phyloP scores from a whole-genome alignment of 805 yeast species.

The Metahyphopichia silvanorum region DNA sequence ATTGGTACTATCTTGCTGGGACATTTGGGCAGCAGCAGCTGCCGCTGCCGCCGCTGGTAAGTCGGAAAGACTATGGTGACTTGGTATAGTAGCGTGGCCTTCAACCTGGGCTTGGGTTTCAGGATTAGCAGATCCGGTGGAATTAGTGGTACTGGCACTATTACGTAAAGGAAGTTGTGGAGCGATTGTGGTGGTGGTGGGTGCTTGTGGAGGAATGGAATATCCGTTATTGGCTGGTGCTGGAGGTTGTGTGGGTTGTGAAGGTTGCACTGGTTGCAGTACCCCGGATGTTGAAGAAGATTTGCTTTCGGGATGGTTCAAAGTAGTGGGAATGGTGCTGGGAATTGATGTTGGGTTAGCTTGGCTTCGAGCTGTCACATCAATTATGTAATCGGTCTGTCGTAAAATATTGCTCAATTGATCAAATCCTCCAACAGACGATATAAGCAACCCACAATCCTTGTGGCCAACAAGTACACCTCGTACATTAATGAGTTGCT shows the following conservation, averaged over 20 bases:
- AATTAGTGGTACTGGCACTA: neutral
- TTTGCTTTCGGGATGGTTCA: slow-evolving; percentile 13
- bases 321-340: slow-evolving; percentile 38
- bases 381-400: slow-evolving; percentile 27
- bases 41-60: slow-evolving; percentile 17
- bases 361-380: slow-evolving; percentile 19
- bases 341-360: slow-evolving; percentile 28
- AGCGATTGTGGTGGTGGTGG: slow-evolving; percentile 2
- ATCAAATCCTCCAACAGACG: slow-evolving; percentile 46
- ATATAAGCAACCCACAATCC: slow-evolving; percentile 41
- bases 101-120: slow-evolving; percentile 3
- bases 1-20: slow-evolving; percentile 5
- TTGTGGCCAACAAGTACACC: slow-evolving; percentile 48
- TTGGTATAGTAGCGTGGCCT: slow-evolving; percentile 1
- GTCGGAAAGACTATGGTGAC: slow-evolving; percentile 20
- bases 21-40: slow-evolving; percentile 2
- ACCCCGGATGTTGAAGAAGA: too few species aligned
- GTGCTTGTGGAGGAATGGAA: slow-evolving; percentile 1
- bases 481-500: slow-evolving; percentile 51
- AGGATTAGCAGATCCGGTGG: neutral
- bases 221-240: neutral
- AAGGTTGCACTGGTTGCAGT: neutral
- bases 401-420: slow-evolving; percentile 41
- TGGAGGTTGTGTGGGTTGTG: neutral
- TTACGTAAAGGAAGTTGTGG: slow-evolving; percentile 1